Evolutionary conservation across 2,329 filamentous ascomycete genomes (phyloP).

Genomic region (Fusarium foetens): DNA sequence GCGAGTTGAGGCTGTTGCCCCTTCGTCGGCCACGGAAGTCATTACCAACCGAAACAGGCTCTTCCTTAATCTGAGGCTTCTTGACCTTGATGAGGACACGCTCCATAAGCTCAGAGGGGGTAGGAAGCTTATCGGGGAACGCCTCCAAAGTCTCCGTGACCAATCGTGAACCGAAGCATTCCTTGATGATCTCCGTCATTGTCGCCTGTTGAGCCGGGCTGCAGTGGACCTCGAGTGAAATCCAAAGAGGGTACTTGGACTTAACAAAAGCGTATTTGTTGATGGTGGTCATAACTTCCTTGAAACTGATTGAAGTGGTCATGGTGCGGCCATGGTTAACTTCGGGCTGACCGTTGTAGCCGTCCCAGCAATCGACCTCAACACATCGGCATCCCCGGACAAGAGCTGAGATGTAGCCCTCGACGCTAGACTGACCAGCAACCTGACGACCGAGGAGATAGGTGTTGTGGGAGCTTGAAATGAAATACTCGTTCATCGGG

Average conservation of each 20-base stretch:
- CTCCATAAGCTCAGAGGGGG: slow-evolving; percentile 84
- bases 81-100: slow-evolving; percentile 96
- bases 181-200: slow-evolving; percentile 91
- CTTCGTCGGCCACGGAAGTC: slow-evolving; percentile 60
- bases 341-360: slow-evolving; percentile 83
- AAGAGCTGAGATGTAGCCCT: slow-evolving; percentile 91
- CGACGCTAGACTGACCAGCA: slow-evolving; percentile 88
- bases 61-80: slow-evolving; percentile 66
- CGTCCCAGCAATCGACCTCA: slow-evolving; percentile 99
- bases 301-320: slow-evolving; percentile 88
- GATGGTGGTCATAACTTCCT: slow-evolving; percentile 91
- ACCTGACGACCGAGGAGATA: slow-evolving; percentile 94
- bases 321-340: slow-evolving; percentile 92
- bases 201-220: slow-evolving; percentile 80
- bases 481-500: slow-evolving; percentile 95
- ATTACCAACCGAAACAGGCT: slow-evolving; percentile 47
- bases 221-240: slow-evolving; percentile 97
- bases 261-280: slow-evolving; percentile 93
- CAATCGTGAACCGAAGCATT: slow-evolving; percentile 82
- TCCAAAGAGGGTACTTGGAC: slow-evolving; percentile 88
- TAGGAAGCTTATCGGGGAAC: slow-evolving; percentile 76
- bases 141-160: slow-evolving; percentile 79
- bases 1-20: slow-evolving; percentile 79
- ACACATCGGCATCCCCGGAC: slow-evolving; percentile 92
- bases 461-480: slow-evolving; percentile 98